Base-by-base conservation (phyloP, 257 asterid genomes). In the Oldenlandia corymbosa region DNA sequence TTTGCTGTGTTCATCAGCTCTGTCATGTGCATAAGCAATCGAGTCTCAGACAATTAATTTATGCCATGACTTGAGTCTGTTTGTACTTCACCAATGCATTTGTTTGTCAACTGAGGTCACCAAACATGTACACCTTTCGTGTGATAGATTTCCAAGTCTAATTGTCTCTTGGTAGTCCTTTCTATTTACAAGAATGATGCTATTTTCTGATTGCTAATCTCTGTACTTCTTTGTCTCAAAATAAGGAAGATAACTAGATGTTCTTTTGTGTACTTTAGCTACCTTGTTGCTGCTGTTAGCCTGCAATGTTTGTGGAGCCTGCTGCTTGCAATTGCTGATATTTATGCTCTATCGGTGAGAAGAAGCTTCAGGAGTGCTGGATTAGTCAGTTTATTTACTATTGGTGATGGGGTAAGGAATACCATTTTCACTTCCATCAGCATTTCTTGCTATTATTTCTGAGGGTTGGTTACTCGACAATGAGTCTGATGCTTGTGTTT, bases 301-400 rank as follows among this genome's bases (percentile, higher is more conserved):
- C 78, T 90, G 80, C 97, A 90, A 82, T 64, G 84, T 71, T 39
- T 90, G 66, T 90, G 97, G 97, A 90, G 97, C 79, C 80, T 88
- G 46, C 64, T 76, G 56, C 84, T 90, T 66, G 93, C 95, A 48
- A 67, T 88, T 67, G 77, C 78, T n/a, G 96, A 88, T 60, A 37
- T 68, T 28, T 85, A 91, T 71, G 91, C 94, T 48, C 80, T 91
- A 67, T 62, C 75, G 68, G 96, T 91, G 80, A 80, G 76, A 64
- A 84, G 95, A 62, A 83, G 89, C 65, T 91, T 81, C 73, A 81
- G 93, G 74, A 83, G 78, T 73, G 42, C 69, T 5, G 80, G 79
- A 58, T 70, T 78, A 39, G 76, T 91, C 78, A 69, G 94, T 73
- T 65, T 84, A 64, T 91, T 91, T 41, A 79, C 94, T 72, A 73